Conservation (phyloP, 768 basidiomycete species). For the Suillus sp. region DNA sequence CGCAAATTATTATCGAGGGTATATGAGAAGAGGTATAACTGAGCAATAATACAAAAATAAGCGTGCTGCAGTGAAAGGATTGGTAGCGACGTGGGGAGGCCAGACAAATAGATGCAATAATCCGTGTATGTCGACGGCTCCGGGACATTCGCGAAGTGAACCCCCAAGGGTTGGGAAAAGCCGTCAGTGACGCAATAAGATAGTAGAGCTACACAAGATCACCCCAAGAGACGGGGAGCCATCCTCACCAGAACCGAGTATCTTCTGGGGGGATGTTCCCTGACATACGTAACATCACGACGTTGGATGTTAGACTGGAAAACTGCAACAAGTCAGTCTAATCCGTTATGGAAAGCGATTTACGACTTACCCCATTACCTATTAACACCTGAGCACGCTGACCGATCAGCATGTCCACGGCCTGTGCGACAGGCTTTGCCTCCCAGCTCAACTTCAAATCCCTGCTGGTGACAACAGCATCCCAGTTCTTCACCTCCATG, state of each 20-base stretch:
- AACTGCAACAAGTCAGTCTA: conserved; percentile 35
- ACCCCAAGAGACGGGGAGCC: not conserved
- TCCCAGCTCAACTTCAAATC: conserved; percentile 57
- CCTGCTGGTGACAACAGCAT: conserved; percentile 52
- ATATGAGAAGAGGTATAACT: conserved; percentile 3
- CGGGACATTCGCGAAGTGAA: not conserved
- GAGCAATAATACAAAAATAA: not conserved
- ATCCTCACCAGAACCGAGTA: conserved; percentile 43
- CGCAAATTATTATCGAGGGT: not conserved
- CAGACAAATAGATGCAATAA: not conserved
- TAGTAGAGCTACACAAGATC: not conserved
- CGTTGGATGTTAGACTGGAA: conserved; percentile 50
- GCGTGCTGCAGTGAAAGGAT: not conserved
- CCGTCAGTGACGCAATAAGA: not conserved
- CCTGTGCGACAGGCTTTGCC: conserved; percentile 56
- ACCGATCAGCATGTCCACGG: conserved; percentile 70
- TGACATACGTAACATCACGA: conserved; percentile 46
- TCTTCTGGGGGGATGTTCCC: conserved; percentile 37
- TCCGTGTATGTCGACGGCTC: not conserved
- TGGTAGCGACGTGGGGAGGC: not conserved
- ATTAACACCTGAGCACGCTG: conserved; percentile 64
- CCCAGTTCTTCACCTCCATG: conserved; percentile 42
- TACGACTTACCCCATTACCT: conserved; percentile 65
- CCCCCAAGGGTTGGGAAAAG: not conserved
- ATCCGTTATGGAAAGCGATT: not conserved